Evolutionary conservation across 805 yeast genomes (phyloP).

Genomic region (Tetrapisispora nanseiensis): DNA sequence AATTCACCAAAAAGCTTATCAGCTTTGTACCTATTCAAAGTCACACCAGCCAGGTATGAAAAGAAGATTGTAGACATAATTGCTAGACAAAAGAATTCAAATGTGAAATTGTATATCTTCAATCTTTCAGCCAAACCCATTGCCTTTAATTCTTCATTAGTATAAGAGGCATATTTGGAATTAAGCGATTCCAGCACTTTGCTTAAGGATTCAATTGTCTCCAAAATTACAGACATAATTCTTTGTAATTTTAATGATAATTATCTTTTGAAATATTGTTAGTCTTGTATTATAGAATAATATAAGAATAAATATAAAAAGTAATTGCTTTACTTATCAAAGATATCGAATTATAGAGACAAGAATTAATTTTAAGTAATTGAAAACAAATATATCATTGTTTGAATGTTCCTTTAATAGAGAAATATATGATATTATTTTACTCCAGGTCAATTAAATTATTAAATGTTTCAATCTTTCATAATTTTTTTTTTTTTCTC

Average conservation of each 20-base stretch:
- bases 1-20: conserved; percentile 42
- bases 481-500: too few relatives aligned
- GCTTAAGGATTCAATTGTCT: conserved; percentile 9
- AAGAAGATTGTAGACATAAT: conserved; percentile 41
- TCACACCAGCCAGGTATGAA: conserved; percentile 50
- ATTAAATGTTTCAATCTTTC: too few relatives aligned
- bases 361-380: too few relatives aligned
- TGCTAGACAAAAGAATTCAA: conserved; percentile 51
- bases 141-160: conserved; percentile 44
- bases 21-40: conserved; percentile 48
- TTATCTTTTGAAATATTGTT: too few relatives aligned
- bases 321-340: too few relatives aligned
- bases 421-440: too few relatives aligned
- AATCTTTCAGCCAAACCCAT: conserved; percentile 55
- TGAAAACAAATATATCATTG: too few relatives aligned
- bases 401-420: too few relatives aligned
- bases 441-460: too few relatives aligned
- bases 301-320: too few relatives aligned
- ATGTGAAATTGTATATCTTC: conserved; percentile 58
- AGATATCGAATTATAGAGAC: too few relatives aligned
- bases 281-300: too few relatives aligned
- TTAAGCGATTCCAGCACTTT: conserved; percentile 21
- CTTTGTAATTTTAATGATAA: not conserved
- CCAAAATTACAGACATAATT: conserved; percentile 10
- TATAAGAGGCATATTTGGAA: conserved; percentile 22